Evolutionary conservation across 805 yeast species (phyloP).

Genomic region (Blastobotrys peoriensis): DNA sequence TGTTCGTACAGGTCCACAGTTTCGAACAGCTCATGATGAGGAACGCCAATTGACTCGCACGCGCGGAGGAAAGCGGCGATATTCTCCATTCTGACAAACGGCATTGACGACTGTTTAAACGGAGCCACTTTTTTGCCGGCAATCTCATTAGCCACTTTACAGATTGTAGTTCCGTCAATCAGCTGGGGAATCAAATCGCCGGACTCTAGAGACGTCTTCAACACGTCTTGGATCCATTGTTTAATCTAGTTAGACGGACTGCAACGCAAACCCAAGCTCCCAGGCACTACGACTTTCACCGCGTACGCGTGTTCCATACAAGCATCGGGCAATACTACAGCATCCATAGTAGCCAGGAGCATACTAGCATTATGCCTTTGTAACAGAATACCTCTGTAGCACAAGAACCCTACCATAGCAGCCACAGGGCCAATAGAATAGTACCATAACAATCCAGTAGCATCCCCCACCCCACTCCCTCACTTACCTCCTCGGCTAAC

Average conservation of each 20-base stretch:
- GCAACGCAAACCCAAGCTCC: too few relatives aligned
- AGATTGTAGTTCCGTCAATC: conserved; percentile 57
- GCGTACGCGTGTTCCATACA: too few relatives aligned
- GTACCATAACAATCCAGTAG: background rate
- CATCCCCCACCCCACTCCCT: background rate
- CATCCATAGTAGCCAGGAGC: too few relatives aligned
- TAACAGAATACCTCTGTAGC: too few relatives aligned
- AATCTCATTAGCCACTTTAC: conserved; percentile 24
- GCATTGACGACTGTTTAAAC: conserved; percentile 61
- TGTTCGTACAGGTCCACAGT: conserved; percentile 69
- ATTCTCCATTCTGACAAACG: conserved; percentile 76
- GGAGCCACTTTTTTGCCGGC: conserved; percentile 26
- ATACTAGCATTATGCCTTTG: too few relatives aligned
- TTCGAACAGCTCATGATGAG: conserved; percentile 76
- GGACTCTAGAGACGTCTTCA: conserved; percentile 31
- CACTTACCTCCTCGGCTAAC: conserved; percentile 16
- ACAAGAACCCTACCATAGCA: too few relatives aligned
- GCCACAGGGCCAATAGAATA: too few relatives aligned
- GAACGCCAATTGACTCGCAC: conserved; percentile 60
- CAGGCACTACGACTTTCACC: too few relatives aligned
- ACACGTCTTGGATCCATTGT: conserved; percentile 47
- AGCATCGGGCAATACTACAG: too few relatives aligned
- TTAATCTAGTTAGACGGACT: too few relatives aligned
- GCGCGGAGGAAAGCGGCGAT: conserved; percentile 63
- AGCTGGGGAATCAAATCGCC: conserved; percentile 49